Base-by-base conservation (phyloP, 768 basidiomycete genomes). In the Crucibulum laeve region DNA sequence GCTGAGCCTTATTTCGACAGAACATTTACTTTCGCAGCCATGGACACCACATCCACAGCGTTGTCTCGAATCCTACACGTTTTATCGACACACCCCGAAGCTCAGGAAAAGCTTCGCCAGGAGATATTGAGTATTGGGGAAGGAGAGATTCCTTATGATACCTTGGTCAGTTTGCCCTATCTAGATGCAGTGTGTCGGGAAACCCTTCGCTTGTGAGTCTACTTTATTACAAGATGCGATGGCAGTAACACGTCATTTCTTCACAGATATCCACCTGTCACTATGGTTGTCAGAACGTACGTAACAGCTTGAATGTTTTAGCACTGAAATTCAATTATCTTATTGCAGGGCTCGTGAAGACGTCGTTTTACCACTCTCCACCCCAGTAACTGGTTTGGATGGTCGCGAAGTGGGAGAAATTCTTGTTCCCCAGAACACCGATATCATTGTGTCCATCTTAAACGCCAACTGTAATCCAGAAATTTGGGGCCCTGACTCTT, bases 401-500 rank as follows among this genome's bases (percentile, higher is more conserved):
- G 62, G 67, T 3, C 35, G 52, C 7, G 44, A 49, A 10, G 53
- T 61, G 10, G 40, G 59, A 24, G 53, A 55, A 17, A 51, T 71
- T 28, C 35, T 45, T 15, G 50, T 73, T 22, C 53, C 68, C 1
- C 54, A 54, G 11, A 57, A 61, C 15, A 64, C 67, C 1, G 46
- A 48, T 5, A 45, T 74, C 17, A 51, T 60, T 2, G 46, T 73
- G 3, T 61, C 66, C 0, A 60, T 74, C 33, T 32, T 55, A 6
- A 38, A 45, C 17, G 54, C 71, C 8, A 73, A 76, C 53, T 51
- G 62, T 8, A 62, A 67, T 25, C 45, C 55, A 1, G 55, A 46
- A 5, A 42, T 74, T 21, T 76, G 70, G 65, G 76, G 76, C 3
- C 44, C 55, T 1, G 71, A 74, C 45, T 61, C 62, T 5, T 50